phyloP scores from a whole-genome alignment of 768 basidiomycete species.

The Tremella yokohamensis region DNA sequence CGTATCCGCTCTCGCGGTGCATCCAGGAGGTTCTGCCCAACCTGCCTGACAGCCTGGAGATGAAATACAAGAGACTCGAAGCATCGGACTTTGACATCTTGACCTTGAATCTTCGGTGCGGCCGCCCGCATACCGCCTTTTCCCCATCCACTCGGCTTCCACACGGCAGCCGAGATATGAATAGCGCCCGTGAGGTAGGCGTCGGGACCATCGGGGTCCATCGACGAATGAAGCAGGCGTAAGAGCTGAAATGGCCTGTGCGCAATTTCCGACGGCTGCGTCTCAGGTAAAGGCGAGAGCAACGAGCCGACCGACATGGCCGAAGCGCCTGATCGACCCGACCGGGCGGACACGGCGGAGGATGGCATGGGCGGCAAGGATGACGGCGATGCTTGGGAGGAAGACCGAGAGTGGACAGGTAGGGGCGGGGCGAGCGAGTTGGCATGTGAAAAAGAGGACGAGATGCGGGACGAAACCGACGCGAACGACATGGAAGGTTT shows the following conservation, averaged over 20 bases:
- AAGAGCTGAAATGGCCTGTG: conserved; percentile 43
- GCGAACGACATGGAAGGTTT: background rate
- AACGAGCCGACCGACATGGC: conserved; percentile 17
- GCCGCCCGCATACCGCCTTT: conserved; percentile 8
- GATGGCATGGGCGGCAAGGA: conserved; percentile 22
- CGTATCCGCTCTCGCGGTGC: conserved; percentile 17
- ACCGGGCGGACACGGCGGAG: conserved; percentile 6
- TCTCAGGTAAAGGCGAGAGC: conserved; percentile 42
- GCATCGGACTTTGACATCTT: conserved; percentile 32
- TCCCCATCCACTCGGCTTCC: conserved; percentile 20
- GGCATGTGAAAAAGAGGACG: background rate
- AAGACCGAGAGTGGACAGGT: background rate
- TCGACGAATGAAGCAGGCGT: conserved; percentile 27
- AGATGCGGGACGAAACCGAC: background rate
- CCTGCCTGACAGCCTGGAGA: conserved; percentile 24
- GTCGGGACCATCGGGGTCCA: conserved; percentile 34
- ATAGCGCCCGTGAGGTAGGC: conserved; percentile 33
- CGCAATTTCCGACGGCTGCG: conserved; percentile 23
- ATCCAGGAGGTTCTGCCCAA: conserved; percentile 20
- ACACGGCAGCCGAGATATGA: conserved; percentile 37
- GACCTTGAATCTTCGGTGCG: conserved; percentile 31
- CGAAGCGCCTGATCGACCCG: background rate
- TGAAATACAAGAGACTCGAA: conserved; percentile 31
- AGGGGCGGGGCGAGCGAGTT: conserved; percentile 1
- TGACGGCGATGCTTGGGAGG: background rate